phyloP scores from a whole-genome alignment of 257 asterid genomes.

The Rauvolfia tetraphylla region DNA sequence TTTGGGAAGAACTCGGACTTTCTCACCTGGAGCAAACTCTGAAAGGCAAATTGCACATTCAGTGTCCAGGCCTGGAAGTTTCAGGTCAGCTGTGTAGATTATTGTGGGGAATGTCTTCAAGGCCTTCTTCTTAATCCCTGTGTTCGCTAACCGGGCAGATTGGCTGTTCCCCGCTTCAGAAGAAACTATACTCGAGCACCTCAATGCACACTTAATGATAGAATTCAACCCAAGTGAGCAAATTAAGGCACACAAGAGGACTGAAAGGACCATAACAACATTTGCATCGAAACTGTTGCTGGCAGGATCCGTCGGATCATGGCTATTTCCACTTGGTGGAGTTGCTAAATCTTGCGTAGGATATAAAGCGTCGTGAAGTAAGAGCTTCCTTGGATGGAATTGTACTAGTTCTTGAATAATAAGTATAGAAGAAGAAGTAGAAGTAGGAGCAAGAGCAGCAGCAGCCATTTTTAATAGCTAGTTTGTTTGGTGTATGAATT shows the following conservation, averaged over 20 bases:
- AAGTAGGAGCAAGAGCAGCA: neutral
- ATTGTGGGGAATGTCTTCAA: constrained; percentile 24
- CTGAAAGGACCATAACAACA: constrained; percentile 31
- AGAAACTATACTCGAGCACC: constrained; percentile 18
- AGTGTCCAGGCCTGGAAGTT: constrained; percentile 17
- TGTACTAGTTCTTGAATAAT: constrained; percentile 14
- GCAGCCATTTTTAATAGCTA: constrained; percentile 17
- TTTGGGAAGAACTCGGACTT: constrained; percentile 22
- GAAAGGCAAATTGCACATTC: constrained; percentile 28
- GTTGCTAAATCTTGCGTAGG: constrained; percentile 6
- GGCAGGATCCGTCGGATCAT: neutral
- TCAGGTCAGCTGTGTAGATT: constrained; percentile 17
- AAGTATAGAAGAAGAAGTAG: neutral
- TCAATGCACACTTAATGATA: constrained; percentile 27
- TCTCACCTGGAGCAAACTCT: constrained; percentile 23
- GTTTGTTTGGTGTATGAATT: neutral
- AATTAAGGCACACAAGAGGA: constrained; percentile 27
- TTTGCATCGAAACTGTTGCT: constrained; percentile 28
- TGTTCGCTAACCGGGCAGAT: constrained; percentile 10
- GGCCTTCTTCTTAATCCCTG: constrained; percentile 28
- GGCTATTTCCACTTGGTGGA: constrained; percentile 4
- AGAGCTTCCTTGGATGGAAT: constrained; percentile 26
- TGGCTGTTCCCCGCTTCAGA: neutral
- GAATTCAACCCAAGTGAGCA: constrained; percentile 31
- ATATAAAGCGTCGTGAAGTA: constrained; percentile 14